Conservation (phyloP, 805 yeast genomes). For the Saturnispora silvae region DNA sequence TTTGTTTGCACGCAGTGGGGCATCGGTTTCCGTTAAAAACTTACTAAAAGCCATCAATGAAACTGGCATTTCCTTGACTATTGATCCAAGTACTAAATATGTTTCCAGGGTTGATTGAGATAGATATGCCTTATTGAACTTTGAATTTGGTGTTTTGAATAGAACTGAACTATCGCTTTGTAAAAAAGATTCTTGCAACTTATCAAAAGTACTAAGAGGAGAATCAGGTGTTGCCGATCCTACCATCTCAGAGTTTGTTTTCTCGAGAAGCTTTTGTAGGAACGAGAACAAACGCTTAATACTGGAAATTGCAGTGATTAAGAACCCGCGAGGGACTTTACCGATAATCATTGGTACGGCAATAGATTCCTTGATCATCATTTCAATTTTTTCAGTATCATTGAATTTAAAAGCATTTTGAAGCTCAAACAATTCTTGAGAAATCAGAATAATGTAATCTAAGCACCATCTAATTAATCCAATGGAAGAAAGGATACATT, state of each 20-base stretch:
- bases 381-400: slow-evolving; percentile 16
- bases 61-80: slow-evolving; percentile 42
- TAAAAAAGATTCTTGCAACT: slow-evolving; percentile 19
- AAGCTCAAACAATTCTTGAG: slow-evolving; percentile 59
- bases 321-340: slow-evolving; percentile 58
- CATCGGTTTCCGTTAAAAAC: slow-evolving; percentile 50
- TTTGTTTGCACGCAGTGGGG: slow-evolving; percentile 26
- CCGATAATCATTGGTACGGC: slow-evolving; percentile 52
- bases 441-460: slow-evolving; percentile 60
- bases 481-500: slow-evolving; percentile 49
- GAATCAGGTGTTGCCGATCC: slow-evolving; percentile 22
- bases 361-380: slow-evolving; percentile 23
- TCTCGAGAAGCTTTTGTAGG: slow-evolving; percentile 46
- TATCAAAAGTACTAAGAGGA: slow-evolving; percentile 24
- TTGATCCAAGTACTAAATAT: slow-evolving; percentile 37
- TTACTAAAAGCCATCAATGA: slow-evolving; percentile 48
- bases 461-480: slow-evolving; percentile 83
- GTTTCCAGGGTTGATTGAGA: slow-evolving; percentile 42
- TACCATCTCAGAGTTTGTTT: slow-evolving; percentile 28
- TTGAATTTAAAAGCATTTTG: slow-evolving; percentile 20
- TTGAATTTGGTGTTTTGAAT: slow-evolving; percentile 8
- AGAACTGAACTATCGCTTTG: slow-evolving; percentile 20
- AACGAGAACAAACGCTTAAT: slow-evolving; percentile 52
- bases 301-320: slow-evolving; percentile 57
- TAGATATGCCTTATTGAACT: slow-evolving; percentile 14